Percentiles rank a stretch among this genome's conserved stretches.
These are phyloP conservation scores for Catenaria anguillulae DNA, from an alignment of 371 early-diverging fungal species.

Conservation along the genomic window DNA sequence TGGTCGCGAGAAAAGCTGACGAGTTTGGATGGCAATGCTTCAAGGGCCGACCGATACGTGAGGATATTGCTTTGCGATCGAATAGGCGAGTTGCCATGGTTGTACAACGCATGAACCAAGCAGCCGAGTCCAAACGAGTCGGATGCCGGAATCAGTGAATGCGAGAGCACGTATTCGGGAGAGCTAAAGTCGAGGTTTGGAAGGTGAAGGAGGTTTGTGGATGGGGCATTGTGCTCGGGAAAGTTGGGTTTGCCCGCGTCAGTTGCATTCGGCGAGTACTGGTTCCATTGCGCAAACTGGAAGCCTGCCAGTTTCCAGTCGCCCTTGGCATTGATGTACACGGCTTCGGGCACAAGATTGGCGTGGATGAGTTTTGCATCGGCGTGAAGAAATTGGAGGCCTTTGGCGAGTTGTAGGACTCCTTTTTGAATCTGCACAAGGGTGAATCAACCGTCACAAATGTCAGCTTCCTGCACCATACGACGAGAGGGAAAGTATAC, in stretches of 20 bases:
- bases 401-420: conserved; percentile 60
- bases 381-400: conserved; percentile 46
- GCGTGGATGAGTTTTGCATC: conserved; percentile 63
- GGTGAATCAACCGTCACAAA: neutral
- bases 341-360: conserved; percentile 54
- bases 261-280: conserved; percentile 14
- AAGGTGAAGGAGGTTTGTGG: conserved; percentile 45
- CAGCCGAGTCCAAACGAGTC: conserved; percentile 76
- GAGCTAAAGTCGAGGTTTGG: conserved; percentile 56
- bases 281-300: conserved; percentile 27
- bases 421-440: conserved; percentile 73
- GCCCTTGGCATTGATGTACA: conserved; percentile 66
- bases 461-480: no score
- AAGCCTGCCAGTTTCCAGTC: conserved; percentile 85
- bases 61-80: conserved; percentile 45
- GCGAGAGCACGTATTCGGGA: conserved; percentile 56
- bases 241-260: conserved; percentile 19
- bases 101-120: conserved; percentile 55
- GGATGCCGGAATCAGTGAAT: conserved; percentile 32
- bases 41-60: conserved; percentile 46
- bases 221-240: conserved; percentile 38
- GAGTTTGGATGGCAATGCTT: conserved; percentile 17
- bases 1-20: neutral
- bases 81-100: conserved; percentile 49
- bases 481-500: neutral